Evolutionary conservation across 257 asterid species (phyloP), one percentile per base, ranked within the genome.

Genomic region (Anisodus tanguticus): DNA sequence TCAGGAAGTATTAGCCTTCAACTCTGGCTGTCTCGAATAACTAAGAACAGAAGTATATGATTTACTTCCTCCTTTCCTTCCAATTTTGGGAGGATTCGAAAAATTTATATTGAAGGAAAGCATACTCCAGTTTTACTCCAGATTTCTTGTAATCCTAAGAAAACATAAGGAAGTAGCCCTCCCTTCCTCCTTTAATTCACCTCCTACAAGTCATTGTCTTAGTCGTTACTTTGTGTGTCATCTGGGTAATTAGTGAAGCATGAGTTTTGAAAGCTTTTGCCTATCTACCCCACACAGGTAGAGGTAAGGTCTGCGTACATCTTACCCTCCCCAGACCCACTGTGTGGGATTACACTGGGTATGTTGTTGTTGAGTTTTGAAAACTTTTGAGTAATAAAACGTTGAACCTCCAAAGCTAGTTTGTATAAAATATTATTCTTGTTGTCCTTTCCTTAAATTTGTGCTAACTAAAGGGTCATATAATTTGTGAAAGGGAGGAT

Each of bases 151-250:
- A 12, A 41, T 72, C 6, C 43, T 72, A 19, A 10, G 80, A 3
- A 72, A 72, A 72, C 11, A 47, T 15, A 19, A 72, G 59, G 80
- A 10, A 72, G 47, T 11, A 72, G 11, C 60, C n/a, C 81, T 53
- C 2, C 22, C 12, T 74, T 22, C 43, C 43, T 74, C 60, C 62
- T 74, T 74, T 13, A 12, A 3, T 74, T 74, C 62, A 74, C 43
- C 45, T 43, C 9, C 37, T 43, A 70, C 4, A 2, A 41, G 37
- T 70, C 57, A 17, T 5, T n/a, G 4, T 70, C 35, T 17, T 43
- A 9, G 35, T 70, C 1, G 16, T 70, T 43, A 17, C 31, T 70
- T 70, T 26, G 55, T 41, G 53, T 70, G 54, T 70, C 55, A 41
- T 17, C 5, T 16, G 79, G 35, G 35, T 26, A 26, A 64, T 26